phyloP scores from a whole-genome alignment of 306 rosid genomes.

The Alnus rubra region DNA sequence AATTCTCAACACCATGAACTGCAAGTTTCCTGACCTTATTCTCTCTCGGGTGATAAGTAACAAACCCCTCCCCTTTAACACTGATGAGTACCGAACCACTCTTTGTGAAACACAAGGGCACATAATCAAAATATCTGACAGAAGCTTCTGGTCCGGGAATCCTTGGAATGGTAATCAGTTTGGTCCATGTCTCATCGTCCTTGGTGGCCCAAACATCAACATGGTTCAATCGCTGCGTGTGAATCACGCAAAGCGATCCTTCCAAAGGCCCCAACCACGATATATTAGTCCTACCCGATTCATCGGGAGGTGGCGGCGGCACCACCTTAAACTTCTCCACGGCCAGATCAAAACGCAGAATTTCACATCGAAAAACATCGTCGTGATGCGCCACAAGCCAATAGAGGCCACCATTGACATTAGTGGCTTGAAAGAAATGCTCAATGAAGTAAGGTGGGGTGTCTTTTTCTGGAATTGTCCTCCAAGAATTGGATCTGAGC shows the following conservation, averaged over 20 bases:
- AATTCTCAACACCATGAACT: conserved; percentile 23
- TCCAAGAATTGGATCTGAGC: conserved; percentile 28
- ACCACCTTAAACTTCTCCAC: conserved; percentile 38
- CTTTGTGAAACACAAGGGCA: conserved; percentile 38
- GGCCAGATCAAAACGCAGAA: conserved; percentile 36
- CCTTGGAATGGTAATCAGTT: conserved; percentile 22
- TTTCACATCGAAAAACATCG: not conserved
- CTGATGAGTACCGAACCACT: conserved; percentile 37
- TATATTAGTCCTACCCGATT: conserved; percentile 10
- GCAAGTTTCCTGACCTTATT: conserved; percentile 20
- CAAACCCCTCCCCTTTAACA: conserved; percentile 36
- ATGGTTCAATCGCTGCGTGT: conserved; percentile 29
- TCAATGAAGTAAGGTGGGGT: conserved; percentile 35
- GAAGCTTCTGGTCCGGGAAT: conserved; percentile 12
- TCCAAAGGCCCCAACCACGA: conserved; percentile 36
- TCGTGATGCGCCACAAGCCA: conserved; percentile 33
- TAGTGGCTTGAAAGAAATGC: conserved; percentile 39
- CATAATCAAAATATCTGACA: conserved; percentile 16
- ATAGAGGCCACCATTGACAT: conserved; percentile 34
- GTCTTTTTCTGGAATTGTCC: conserved; percentile 34
- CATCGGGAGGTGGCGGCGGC: conserved; percentile 21
- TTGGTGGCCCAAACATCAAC: conserved; percentile 34
- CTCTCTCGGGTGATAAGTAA: conserved; percentile 22
- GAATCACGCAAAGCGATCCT: conserved; percentile 32
- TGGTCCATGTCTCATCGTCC: conserved; percentile 35